Conservation (phyloP, 768 basidiomycete species). For the Serendipita vermifera region DNA sequence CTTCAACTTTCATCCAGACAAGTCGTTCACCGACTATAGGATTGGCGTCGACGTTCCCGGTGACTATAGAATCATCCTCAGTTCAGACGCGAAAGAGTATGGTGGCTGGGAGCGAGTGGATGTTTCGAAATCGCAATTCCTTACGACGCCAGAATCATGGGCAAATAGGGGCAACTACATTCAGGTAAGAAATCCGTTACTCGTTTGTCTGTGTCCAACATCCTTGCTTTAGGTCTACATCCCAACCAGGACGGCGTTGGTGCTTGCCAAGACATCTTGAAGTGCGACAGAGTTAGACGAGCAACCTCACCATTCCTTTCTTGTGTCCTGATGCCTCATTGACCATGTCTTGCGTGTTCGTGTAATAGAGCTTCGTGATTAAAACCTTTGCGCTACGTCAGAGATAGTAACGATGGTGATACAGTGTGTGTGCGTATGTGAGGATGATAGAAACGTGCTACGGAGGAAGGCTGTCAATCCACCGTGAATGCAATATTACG, state of each 20-base stretch:
- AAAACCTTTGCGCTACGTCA: too few species aligned
- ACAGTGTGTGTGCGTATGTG: too few species aligned
- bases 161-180: conserved; percentile 82
- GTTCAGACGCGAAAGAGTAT: conserved; percentile 74
- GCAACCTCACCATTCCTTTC: too few species aligned
- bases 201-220: neutral
- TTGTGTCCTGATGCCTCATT: too few species aligned
- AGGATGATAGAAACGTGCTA: too few species aligned
- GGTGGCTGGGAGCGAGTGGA: conserved; percentile 81
- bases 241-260: conserved; percentile 51
- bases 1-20: conserved; percentile 91
- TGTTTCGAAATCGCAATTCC: conserved; percentile 43
- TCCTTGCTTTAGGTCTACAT: conserved; percentile 46
- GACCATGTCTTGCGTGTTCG: too few species aligned
- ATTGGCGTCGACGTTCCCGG: conserved; percentile 80
- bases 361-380: too few species aligned
- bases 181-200: conserved; percentile 40
- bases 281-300: too few species aligned
- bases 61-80: conserved; percentile 69
- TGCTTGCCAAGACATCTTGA: conserved; percentile 36
- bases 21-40: conserved; percentile 87
- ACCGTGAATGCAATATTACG: too few species aligned
- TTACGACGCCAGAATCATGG: conserved; percentile 83
- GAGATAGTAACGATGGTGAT: too few species aligned
- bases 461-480: too few species aligned